Percentiles rank a stretch among this genome's conserved stretches.
Evolutionary conservation across 495 filamentous ascomycete species (phyloP).

Genomic region (Wilcoxina mikolae): DNA sequence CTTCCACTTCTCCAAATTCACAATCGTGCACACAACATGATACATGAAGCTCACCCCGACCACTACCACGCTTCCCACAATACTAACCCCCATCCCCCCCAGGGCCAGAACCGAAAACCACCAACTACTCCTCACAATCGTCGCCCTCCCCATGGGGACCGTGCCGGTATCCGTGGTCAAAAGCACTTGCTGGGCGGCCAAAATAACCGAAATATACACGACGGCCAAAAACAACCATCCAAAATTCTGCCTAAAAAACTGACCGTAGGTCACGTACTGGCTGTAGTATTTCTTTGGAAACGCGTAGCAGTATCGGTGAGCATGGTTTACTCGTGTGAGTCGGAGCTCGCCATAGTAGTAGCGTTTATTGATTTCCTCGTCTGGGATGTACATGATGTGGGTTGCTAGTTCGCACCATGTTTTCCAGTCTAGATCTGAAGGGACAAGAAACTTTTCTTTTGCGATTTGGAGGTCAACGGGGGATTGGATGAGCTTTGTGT

Average conservation of each 20-base stretch:
- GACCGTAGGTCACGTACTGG: slow-evolving; percentile 10
- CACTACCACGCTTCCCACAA: neutral
- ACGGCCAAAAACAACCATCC: slow-evolving; percentile 24
- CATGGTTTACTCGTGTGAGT: slow-evolving; percentile 28
- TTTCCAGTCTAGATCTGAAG: slow-evolving; percentile 18
- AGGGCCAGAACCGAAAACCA: neutral
- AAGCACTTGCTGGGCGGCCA: neutral
- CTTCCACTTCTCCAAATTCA: neutral
- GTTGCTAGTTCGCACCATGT: slow-evolving; percentile 8
- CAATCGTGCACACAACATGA: neutral
- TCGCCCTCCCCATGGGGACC: neutral
- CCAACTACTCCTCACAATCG: neutral
- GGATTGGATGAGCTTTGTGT: slow-evolving; percentile 31
- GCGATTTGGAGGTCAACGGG: slow-evolving; percentile 34
- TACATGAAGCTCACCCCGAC: neutral
- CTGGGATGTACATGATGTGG: neutral
- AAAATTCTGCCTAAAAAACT: slow-evolving; percentile 29
- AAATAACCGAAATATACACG: slow-evolving; percentile 23
- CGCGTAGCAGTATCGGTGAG: slow-evolving; percentile 8
- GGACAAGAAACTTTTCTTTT: slow-evolving; percentile 21
- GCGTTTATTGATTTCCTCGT: slow-evolving; percentile 17
- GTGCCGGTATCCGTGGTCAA: neutral
- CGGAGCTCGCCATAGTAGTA: slow-evolving; percentile 34
- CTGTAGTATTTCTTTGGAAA: slow-evolving; percentile 16
- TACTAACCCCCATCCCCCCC: neutral